phyloP scores from a whole-genome alignment of 179 eudicot genomes.

The Patellifolia procumbens region DNA sequence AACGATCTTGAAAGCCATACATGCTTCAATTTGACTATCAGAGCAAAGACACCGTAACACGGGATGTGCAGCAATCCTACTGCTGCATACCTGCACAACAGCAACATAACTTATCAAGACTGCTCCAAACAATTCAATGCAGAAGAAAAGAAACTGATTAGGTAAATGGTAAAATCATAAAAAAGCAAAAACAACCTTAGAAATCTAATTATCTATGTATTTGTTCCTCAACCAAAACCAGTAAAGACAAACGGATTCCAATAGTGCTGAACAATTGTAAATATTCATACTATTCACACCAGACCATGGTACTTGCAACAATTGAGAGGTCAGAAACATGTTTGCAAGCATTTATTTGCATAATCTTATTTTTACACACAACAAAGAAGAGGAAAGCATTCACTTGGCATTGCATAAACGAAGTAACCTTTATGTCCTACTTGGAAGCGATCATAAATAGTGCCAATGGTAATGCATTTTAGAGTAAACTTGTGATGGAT shows the following conservation, averaged over 20 bases:
- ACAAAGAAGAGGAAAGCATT: not conserved
- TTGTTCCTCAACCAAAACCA: not conserved
- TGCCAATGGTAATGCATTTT: too few relatives aligned
- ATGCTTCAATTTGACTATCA: slow-evolving; percentile 57
- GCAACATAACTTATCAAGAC: not conserved
- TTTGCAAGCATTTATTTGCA: not conserved
- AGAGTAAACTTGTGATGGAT: too few relatives aligned
- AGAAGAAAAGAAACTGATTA: not conserved
- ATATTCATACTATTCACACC: not conserved
- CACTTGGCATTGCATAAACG: not conserved
- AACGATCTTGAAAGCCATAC: slow-evolving; percentile 45
- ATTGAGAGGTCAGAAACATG: not conserved
- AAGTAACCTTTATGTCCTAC: not conserved
- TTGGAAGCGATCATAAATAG: too few relatives aligned
- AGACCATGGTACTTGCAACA: not conserved
- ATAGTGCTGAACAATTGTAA: not conserved
- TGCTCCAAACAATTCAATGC: too few relatives aligned
- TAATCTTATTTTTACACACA: not conserved
- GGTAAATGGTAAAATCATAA: not conserved
- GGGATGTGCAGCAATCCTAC: slow-evolving; percentile 79
- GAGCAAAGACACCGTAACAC: slow-evolving; percentile 58
- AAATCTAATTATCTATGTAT: not conserved
- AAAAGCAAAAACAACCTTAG: not conserved
- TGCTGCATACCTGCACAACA: slow-evolving; percentile 59
- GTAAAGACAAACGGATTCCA: not conserved